phyloP scores from a whole-genome alignment of 208 protist genomes.

The Wallacemonas rigidus region DNA sequence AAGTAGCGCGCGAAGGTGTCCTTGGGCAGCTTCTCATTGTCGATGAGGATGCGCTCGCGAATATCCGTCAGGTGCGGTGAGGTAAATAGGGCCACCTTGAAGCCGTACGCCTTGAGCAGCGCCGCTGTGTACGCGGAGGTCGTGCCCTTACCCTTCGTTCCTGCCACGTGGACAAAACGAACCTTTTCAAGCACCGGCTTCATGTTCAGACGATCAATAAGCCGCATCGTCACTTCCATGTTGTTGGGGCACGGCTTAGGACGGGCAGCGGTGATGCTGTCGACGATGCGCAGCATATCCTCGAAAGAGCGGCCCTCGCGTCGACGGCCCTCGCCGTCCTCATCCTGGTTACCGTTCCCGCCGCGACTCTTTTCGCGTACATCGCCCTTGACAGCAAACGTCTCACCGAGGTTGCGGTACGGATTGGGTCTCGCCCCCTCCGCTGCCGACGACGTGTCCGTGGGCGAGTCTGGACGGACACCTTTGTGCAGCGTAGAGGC shows the following conservation, averaged over 20 bases:
- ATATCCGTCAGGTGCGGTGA: constrained; percentile 90
- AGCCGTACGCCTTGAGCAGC: constrained; percentile 81
- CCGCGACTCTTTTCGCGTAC: not conserved
- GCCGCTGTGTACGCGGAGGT: constrained; percentile 79
- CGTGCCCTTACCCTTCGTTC: constrained; percentile 94
- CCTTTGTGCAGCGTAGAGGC: constrained; percentile 38
- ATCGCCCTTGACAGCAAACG: constrained; percentile 30
- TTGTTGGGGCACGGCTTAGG: constrained; percentile 78
- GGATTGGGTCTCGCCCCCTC: not conserved
- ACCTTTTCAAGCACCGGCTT: constrained; percentile 89
- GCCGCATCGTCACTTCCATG: constrained; percentile 77
- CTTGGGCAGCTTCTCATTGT: constrained; percentile 66
- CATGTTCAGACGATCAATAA: constrained; percentile 90
- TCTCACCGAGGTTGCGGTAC: constrained; percentile 30
- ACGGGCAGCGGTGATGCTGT: constrained; percentile 46
- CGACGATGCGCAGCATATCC: constrained; percentile 56
- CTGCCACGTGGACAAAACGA: constrained; percentile 93
- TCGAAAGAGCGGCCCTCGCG: constrained; percentile 54
- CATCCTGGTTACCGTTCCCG: not conserved
- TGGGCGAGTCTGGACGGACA: not conserved
- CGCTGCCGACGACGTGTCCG: not conserved
- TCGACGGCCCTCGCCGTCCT: not conserved
- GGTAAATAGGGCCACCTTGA: constrained; percentile 90
- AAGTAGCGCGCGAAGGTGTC: constrained; percentile 75
- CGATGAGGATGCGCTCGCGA: constrained; percentile 84